Evolutionary conservation across 1,284 basidiomycete genomes (phyloP).

Genomic region (Leccinum griseonigrum): DNA sequence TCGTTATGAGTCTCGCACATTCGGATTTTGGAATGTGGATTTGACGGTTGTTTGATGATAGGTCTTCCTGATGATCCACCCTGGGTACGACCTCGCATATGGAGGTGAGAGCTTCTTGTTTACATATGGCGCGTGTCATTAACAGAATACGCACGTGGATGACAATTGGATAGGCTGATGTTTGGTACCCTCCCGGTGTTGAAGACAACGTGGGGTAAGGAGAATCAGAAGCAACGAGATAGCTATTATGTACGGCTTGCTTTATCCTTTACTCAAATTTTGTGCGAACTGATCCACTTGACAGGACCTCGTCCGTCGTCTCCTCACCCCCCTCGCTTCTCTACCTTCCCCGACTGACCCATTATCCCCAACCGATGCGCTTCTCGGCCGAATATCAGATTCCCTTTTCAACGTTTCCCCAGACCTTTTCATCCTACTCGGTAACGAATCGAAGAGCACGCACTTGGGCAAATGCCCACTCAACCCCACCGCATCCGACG

Average conservation of each 20-base stretch:
- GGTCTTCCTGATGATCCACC: slow-evolving; percentile 69
- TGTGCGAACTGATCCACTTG: slow-evolving; percentile 2
- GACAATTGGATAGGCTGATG: slow-evolving; percentile 46
- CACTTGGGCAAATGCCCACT: slow-evolving; percentile 42
- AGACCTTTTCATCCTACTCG: slow-evolving; percentile 49
- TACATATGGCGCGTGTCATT: background rate
- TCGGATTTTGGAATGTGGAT: background rate
- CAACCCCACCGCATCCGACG: slow-evolving; percentile 46
- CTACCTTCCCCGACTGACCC: slow-evolving; percentile 47
- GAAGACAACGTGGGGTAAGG: slow-evolving; percentile 58
- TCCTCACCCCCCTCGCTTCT: slow-evolving; percentile 53
- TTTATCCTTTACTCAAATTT: background rate
- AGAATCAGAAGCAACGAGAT: slow-evolving; percentile 58
- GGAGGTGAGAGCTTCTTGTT: slow-evolving; percentile 52
- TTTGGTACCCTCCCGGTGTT: slow-evolving; percentile 57
- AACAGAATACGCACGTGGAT: slow-evolving; percentile 2
- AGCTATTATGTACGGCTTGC: slow-evolving; percentile 61
- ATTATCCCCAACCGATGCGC: slow-evolving; percentile 44
- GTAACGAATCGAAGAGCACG: slow-evolving; percentile 48
- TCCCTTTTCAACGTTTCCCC: slow-evolving; percentile 58
- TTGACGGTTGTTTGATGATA: slow-evolving; percentile 28
- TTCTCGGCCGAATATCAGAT: slow-evolving; percentile 49
- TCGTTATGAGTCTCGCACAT: slow-evolving; percentile 17
- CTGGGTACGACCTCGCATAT: slow-evolving; percentile 70
- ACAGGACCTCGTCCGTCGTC: slow-evolving; percentile 64